Evolutionary conservation across 306 rosid species (phyloP).

Genomic region (Gillenia trifoliata): DNA sequence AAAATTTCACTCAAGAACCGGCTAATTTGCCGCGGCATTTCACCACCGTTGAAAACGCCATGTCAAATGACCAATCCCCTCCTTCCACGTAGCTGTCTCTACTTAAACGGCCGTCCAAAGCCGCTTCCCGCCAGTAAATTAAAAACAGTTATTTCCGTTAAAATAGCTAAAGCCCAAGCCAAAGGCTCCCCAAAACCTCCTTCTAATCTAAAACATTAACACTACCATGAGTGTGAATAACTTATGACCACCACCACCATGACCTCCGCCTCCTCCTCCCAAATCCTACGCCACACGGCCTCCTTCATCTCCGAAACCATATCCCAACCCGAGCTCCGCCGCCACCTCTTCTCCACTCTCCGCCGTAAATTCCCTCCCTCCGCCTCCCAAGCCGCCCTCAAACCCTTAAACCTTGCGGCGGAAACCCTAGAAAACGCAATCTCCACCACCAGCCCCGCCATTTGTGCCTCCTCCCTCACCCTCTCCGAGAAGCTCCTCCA

Average conservation of each 20-base stretch:
- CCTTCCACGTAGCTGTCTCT: slow-evolving; percentile 4
- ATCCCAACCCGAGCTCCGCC: slow-evolving; percentile 48
- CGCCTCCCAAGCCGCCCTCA: slow-evolving; percentile 27
- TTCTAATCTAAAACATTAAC: background rate
- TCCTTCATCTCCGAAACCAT: slow-evolving; percentile 43
- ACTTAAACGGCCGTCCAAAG: slow-evolving; percentile 46
- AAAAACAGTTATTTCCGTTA: slow-evolving; percentile 30
- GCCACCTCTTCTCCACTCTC: slow-evolving; percentile 37
- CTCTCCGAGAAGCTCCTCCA: slow-evolving; percentile 64
- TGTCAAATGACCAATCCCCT: slow-evolving; percentile 3
- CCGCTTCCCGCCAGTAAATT: slow-evolving; percentile 18
- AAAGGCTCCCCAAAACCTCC: background rate
- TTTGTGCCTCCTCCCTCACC: slow-evolving; percentile 45
- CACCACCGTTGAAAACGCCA: background rate
- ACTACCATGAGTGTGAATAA: background rate
- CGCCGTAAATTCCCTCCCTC: slow-evolving; percentile 7
- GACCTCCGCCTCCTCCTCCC: slow-evolving; percentile 36
- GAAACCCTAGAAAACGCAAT: slow-evolving; percentile 58
- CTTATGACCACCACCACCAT: slow-evolving; percentile 27
- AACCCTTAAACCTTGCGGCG: slow-evolving; percentile 46
- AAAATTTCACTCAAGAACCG: background rate
- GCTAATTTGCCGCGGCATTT: background rate
- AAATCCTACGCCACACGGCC: slow-evolving; percentile 48
- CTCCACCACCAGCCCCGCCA: slow-evolving; percentile 34
- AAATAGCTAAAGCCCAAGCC: background rate